Evolutionary conservation across 805 yeast genomes (phyloP).

Genomic region (Yarrowia alimentaria): DNA sequence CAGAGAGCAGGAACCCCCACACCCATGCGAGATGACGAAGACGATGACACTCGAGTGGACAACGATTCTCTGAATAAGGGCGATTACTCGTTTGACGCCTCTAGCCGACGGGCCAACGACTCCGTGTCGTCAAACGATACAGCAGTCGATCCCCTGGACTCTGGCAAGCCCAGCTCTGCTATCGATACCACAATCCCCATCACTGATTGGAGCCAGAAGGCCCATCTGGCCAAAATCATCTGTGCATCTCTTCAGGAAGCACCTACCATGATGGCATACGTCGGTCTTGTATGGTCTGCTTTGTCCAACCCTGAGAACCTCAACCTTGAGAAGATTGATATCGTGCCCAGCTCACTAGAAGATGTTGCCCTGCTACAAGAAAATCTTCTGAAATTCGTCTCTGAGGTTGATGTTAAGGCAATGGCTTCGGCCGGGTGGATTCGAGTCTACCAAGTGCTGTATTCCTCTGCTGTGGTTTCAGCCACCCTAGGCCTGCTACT

Average conservation of each 20-base stretch:
- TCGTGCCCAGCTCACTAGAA: constrained; percentile 18
- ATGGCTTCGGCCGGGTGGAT: constrained; percentile 14
- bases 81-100: too few relatives aligned
- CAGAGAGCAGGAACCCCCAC: constrained; percentile 14
- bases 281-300: constrained; percentile 2
- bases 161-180: not conserved
- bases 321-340: constrained; percentile 11
- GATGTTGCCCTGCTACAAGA: constrained; percentile 18
- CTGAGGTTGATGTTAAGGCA: constrained; percentile 21
- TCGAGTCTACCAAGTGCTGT: constrained; percentile 19
- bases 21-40: constrained; percentile 1
- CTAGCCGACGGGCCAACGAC: too few relatives aligned
- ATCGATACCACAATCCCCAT: constrained; percentile 18
- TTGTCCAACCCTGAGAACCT: constrained; percentile 23
- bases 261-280: constrained; percentile 21
- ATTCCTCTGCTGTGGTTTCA: constrained; percentile 2
- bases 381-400: not conserved
- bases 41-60: too few relatives aligned
- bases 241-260: constrained; percentile 21
- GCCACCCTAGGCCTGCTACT: constrained; percentile 7
- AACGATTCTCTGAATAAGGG: too few relatives aligned
- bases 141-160: constrained; percentile 15
- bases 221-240: constrained; percentile 12
- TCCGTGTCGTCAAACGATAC: constrained; percentile 5
- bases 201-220: constrained; percentile 25